Conservation (phyloP, 176 grass and related monocot species). For the Hordeum marinum region DNA sequence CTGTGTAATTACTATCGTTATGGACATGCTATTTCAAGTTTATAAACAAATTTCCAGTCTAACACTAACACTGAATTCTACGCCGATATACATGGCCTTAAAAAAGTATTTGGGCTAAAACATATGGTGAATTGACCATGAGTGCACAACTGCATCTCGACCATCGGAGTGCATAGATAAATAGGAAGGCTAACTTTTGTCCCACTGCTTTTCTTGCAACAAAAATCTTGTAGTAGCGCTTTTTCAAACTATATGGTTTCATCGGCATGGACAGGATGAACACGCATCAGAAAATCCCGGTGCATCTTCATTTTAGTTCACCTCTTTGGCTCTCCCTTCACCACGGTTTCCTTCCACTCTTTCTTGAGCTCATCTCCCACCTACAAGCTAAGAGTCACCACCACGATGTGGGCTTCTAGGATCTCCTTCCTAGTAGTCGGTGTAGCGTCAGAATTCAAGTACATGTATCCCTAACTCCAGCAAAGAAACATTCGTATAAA, state of each 20-base stretch:
- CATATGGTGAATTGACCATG: background rate
- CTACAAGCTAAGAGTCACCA: background rate
- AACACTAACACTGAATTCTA: background rate
- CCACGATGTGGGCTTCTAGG: background rate
- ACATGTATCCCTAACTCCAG: background rate
- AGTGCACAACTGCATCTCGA: background rate
- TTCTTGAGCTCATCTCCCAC: background rate
- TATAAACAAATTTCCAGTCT: background rate
- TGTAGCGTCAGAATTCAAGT: background rate
- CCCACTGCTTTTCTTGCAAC: too few relatives aligned
- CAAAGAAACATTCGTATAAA: background rate
- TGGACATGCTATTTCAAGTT: background rate
- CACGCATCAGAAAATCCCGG: background rate
- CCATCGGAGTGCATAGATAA: background rate
- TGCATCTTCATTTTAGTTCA: background rate
- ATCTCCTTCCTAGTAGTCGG: background rate
- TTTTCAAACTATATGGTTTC: too few relatives aligned
- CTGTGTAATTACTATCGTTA: background rate
- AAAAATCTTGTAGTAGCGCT: too few relatives aligned
- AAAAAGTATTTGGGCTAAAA: background rate
- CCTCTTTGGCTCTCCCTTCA: background rate
- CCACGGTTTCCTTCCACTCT: background rate
- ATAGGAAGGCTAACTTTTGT: background rate
- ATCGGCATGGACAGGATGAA: too few relatives aligned
- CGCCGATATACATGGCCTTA: background rate